phyloP scores from a whole-genome alignment of 306 rosid species.

The Gleditsia sinensis region DNA sequence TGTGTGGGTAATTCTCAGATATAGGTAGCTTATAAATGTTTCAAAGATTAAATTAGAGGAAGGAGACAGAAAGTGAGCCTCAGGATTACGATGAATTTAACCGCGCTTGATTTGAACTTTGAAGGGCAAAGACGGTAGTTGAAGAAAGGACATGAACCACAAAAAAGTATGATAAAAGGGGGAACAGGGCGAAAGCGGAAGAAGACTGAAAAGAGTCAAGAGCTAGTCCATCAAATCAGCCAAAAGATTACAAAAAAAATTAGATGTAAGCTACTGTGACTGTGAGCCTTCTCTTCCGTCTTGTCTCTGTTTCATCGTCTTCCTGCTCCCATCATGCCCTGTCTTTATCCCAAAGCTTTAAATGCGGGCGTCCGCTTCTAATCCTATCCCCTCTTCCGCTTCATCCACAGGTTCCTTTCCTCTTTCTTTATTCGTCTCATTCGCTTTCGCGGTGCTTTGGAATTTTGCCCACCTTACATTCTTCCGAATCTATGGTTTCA shows the following conservation, averaged over 20 bases:
- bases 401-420: background rate
- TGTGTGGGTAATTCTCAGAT: too few relatives aligned
- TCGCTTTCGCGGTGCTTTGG: background rate
- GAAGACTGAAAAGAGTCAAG: background rate
- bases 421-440: background rate
- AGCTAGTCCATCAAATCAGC: conserved; percentile 38
- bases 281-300: conserved; percentile 12
- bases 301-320: conserved; percentile 41
- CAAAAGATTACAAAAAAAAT: conserved; percentile 27
- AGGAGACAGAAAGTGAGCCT: too few relatives aligned
- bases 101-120: conserved; percentile 29
- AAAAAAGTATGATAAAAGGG: conserved; percentile 19
- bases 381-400: background rate
- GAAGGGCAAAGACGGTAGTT: conserved; percentile 22
- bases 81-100: conserved; percentile 16
- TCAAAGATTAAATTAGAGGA: too few relatives aligned
- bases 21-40: too few relatives aligned
- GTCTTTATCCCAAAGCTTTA: conserved; percentile 20
- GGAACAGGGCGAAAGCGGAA: conserved; percentile 22
- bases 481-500: background rate
- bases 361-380: conserved; percentile 31
- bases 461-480: background rate
- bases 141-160: conserved; percentile 8
- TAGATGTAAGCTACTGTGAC: background rate
- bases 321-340: background rate